A percentile compares a stretch with the other conserved stretches of the same genome.
Evolutionary conservation across 192 early-diverging fungal genomes (phyloP).

Genomic region (Haplosporangium gracile): DNA sequence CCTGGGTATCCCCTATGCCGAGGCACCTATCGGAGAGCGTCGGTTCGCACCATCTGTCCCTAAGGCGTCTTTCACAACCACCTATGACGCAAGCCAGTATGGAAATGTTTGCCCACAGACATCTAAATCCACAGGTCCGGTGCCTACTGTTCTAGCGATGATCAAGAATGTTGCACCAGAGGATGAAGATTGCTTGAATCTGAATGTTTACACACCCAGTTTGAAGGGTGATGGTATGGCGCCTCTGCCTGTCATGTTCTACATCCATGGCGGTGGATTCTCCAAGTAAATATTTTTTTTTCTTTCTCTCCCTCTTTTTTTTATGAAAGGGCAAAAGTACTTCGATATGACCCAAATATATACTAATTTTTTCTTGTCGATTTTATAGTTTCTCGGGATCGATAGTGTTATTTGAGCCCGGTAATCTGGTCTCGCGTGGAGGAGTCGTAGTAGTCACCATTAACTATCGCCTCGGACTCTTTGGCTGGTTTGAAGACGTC

Average conservation of each 20-base stretch:
- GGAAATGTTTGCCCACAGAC: constrained; percentile 31
- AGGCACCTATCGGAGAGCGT: constrained; percentile 32
- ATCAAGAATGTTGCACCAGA: constrained; percentile 25
- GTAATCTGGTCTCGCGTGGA: constrained; percentile 48
- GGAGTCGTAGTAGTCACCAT: constrained; percentile 52
- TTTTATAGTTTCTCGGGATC: constrained; percentile 34
- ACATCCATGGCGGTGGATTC: constrained; percentile 48
- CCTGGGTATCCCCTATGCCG: constrained; percentile 52
- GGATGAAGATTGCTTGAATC: constrained; percentile 43
- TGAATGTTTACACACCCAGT: constrained; percentile 55
- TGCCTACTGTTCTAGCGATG: neutral
- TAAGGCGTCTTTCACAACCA: constrained; percentile 21
- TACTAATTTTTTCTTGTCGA: neutral
- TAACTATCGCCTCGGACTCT: constrained; percentile 52
- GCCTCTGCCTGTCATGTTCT: constrained; percentile 33
- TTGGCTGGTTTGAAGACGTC: constrained; percentile 39
- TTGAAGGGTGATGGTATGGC: constrained; percentile 11
- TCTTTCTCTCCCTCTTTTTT: neutral
- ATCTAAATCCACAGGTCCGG: constrained; percentile 9
- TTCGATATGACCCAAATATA: neutral
- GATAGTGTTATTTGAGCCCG: constrained; percentile 37
- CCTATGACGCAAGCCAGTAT: constrained; percentile 13
- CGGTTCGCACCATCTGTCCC: constrained; percentile 37
- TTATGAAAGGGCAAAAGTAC: neutral
- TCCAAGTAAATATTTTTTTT: constrained; percentile 6